phyloP scores from a whole-genome alignment of 257 asterid species.

The Asclepias syriaca region DNA sequence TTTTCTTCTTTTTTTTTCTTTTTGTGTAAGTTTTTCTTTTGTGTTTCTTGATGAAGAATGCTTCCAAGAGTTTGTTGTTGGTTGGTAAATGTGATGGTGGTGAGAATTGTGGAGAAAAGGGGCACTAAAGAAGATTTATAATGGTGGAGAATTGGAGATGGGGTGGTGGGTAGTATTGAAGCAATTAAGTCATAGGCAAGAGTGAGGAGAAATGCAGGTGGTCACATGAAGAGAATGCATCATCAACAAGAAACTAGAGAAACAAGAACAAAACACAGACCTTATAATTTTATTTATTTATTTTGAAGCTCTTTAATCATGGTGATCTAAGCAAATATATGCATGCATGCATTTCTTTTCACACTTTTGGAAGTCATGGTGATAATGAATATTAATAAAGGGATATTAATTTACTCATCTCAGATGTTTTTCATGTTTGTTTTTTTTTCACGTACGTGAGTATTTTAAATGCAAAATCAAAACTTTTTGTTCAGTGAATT shows the following conservation, averaged over 20 bases:
- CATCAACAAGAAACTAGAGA: neutral
- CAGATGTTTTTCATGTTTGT: slow-evolving; percentile 1
- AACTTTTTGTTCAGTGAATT: neutral
- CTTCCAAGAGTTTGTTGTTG: neutral
- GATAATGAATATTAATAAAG: neutral
- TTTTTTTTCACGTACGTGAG: slow-evolving; percentile 7
- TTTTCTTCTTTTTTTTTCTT: neutral
- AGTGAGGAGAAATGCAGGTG: slow-evolving; percentile 18
- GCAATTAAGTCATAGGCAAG: slow-evolving; percentile 55
- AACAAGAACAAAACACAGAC: neutral
- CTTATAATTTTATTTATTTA: too few species aligned
- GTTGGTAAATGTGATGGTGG: neutral
- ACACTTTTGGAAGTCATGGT: slow-evolving; percentile 6
- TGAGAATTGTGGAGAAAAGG: neutral
- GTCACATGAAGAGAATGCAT: slow-evolving; percentile 19
- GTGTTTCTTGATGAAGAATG: neutral
- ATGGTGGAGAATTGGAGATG: neutral
- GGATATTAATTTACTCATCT: neutral
- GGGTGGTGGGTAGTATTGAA: slow-evolving; percentile 32
- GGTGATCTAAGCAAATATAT: neutral
- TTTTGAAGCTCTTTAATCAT: slow-evolving; percentile 8
- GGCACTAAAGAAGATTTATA: slow-evolving; percentile 20
- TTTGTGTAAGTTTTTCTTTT: neutral
- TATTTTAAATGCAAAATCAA: slow-evolving; percentile 13
- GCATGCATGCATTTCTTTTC: slow-evolving; percentile 5